phyloP scores from a whole-genome alignment of 352 stramenopile genomes.

The Phytophthora colocasiae region DNA sequence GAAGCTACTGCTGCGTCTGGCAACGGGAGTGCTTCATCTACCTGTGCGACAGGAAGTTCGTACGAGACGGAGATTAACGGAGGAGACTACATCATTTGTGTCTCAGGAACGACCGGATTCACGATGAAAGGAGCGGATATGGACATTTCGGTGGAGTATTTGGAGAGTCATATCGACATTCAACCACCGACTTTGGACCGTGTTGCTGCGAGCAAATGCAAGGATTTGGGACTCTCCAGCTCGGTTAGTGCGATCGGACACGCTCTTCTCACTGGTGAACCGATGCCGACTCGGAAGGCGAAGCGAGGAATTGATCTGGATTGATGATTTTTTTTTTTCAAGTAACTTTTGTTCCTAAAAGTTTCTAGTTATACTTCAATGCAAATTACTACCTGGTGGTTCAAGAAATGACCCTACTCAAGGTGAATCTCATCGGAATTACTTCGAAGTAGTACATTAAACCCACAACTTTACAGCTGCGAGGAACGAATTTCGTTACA shows the following conservation, averaged over 20 bases:
- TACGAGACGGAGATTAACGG: conserved; percentile 17
- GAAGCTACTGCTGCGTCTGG: conserved; percentile 8
- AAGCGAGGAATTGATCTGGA: conserved; percentile 9
- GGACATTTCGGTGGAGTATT: conserved; percentile 27
- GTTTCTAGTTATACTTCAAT: neutral
- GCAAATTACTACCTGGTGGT: neutral
- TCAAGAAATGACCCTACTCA: neutral
- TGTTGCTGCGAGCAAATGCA: neutral
- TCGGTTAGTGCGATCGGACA: conserved; percentile 6
- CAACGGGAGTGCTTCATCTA: neutral
- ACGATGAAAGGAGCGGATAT: conserved; percentile 23
- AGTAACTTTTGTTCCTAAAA: too few species aligned
- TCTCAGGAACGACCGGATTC: conserved; percentile 20
- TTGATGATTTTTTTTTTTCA: neutral
- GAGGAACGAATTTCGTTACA: too few species aligned
- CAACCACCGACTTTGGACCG: neutral
- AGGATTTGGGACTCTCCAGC: conserved; percentile 6
- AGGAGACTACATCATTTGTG: conserved; percentile 20
- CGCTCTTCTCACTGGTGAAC: conserved; percentile 16
- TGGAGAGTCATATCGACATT: conserved; percentile 22
- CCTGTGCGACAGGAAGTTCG: neutral
- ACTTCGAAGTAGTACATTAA: too few species aligned
- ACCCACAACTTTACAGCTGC: too few species aligned
- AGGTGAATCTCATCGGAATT: too few species aligned
- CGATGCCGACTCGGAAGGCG: conserved; percentile 3